These are phyloP conservation scores for Heterobasidion parviporum DNA, from an alignment of 1,284 basidiomycete genomes.

Conservation along the genomic window DNA sequence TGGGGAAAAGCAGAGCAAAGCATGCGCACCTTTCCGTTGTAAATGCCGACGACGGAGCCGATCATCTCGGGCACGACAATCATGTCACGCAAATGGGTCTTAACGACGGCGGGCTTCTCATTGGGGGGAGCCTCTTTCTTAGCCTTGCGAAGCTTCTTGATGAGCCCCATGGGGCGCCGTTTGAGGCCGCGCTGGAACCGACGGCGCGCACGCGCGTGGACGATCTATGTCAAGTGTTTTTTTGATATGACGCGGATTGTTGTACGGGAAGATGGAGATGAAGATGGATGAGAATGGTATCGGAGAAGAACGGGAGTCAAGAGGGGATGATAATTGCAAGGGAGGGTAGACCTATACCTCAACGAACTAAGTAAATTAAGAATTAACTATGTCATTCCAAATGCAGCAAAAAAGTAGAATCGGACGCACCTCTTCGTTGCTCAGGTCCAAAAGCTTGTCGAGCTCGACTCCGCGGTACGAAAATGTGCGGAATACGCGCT, in stretches of 20 bases:
- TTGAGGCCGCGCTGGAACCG: conserved; percentile 99
- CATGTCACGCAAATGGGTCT: conserved; percentile 99
- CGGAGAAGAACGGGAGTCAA: too few species aligned
- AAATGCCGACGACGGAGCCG: conserved; percentile 92
- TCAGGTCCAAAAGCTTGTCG: conserved; percentile 93
- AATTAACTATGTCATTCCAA: background rate
- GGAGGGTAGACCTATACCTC: conserved; percentile 36
- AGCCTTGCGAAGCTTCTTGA: conserved; percentile 99
- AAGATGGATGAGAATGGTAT: too few species aligned
- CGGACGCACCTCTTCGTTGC: conserved; percentile 80
- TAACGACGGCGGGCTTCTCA: conserved; percentile 97
- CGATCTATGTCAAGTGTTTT: conserved; percentile 53
- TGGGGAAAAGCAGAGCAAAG: background rate
- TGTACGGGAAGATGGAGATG: background rate
- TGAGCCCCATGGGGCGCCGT: conserved; percentile 96
- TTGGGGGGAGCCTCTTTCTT: conserved; percentile 98
- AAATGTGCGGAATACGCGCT: conserved; percentile 98
- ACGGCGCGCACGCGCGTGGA: conserved; percentile 97
- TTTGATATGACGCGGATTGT: background rate
- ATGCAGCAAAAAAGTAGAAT: background rate
- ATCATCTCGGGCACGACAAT: conserved; percentile 99
- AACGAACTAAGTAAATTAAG: conserved; percentile 46
- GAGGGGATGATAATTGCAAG: conserved; percentile 13
- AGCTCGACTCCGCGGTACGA: conserved; percentile 97
- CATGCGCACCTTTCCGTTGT: conserved; percentile 84